phyloP scores from a whole-genome alignment of 345 rosid species.

The Linum usitatissimum region DNA sequence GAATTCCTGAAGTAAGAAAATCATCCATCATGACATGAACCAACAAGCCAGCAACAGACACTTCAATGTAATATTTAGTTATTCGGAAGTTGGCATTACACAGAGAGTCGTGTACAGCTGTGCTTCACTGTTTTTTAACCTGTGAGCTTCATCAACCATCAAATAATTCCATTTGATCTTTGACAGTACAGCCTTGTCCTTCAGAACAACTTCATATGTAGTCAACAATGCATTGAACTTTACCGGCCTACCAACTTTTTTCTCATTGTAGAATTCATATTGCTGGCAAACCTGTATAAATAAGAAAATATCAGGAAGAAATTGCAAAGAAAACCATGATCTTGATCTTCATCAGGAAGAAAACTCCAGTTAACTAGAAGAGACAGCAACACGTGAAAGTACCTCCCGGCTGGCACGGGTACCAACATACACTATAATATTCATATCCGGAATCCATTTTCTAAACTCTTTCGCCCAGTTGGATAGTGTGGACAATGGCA shows the following conservation, averaged over 20 bases:
- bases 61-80: not conserved
- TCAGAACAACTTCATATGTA: constrained; percentile 93
- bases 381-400: not conserved
- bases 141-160: constrained; percentile 99
- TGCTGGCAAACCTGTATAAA: constrained; percentile 86
- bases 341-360: not conserved
- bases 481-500: constrained; percentile 91
- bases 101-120: constrained; percentile 85
- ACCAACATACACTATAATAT: constrained; percentile 91
- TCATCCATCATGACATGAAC: constrained; percentile 5
- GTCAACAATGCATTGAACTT: constrained; percentile 84
- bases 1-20: constrained; percentile 56
- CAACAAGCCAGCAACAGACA: not conserved
- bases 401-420: constrained; percentile 99
- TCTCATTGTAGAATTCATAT: constrained; percentile 79
- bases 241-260: constrained; percentile 73
- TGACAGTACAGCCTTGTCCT: constrained; percentile 87
- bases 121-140: constrained; percentile 97
- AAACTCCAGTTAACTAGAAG: constrained; percentile 5
- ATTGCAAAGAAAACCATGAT: not conserved
- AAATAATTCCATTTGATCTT: constrained; percentile 93
- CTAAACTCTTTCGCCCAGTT: constrained; percentile 99
- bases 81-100: constrained; percentile 31
- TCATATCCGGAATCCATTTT: constrained; percentile 95
- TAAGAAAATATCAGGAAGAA: not conserved